Evolutionary conservation across 2,329 filamentous ascomycete genomes (phyloP), one percentile per base, ranked within the genome.

Genomic region (Botryosphaeria agaves): DNA sequence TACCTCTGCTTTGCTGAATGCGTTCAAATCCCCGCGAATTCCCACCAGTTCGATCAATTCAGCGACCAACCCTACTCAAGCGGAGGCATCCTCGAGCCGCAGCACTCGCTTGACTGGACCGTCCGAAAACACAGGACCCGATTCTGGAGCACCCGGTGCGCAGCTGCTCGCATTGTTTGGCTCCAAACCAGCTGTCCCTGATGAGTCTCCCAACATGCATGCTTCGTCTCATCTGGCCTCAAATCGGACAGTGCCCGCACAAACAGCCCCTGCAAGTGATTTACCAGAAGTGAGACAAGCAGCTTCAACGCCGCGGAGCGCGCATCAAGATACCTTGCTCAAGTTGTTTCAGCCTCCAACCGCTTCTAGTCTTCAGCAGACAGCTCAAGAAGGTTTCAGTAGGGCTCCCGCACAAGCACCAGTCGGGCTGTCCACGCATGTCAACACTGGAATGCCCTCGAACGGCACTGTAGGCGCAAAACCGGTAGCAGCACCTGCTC

Each of bases 1-100:
- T 44, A 60, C 67, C 1, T 54, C 67, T 34, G 59, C 60, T n/a
- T 46, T 76, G 19, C 50, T 76, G 29, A 68, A 64, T 39, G 59
- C 65, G 1, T 73, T 76, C 53, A 73, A 20, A 15, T 21, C 19
- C 30, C 26, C 17, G 14, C 29, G 23, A 18, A 12, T 8, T 7
- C 9, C 28, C 11, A 11, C 28, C 8, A 18, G 7, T 20, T 29
- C 18, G 24, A 25, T 18, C 12, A 7, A 17, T 21, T 14, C 18
- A 28, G 24, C 16, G 9, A 31, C 8, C 26, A 23, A 19, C 11
- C 12, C 14, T 12, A 24, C 20, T 30, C 25, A 29, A 27, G 25
- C 18, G 18, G 14, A 34, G 18, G 3, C 18, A 15, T 9, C 27
- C 12, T 16, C 15, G 20, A 30, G 7, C 19, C n/a, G 29, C 26